A percentile compares a stretch with the other conserved stretches of the same genome.
These are phyloP conservation scores for Arthrobotrys iridis DNA, from an alignment of 2,329 filamentous ascomycete species.

Conservation along the genomic window DNA sequence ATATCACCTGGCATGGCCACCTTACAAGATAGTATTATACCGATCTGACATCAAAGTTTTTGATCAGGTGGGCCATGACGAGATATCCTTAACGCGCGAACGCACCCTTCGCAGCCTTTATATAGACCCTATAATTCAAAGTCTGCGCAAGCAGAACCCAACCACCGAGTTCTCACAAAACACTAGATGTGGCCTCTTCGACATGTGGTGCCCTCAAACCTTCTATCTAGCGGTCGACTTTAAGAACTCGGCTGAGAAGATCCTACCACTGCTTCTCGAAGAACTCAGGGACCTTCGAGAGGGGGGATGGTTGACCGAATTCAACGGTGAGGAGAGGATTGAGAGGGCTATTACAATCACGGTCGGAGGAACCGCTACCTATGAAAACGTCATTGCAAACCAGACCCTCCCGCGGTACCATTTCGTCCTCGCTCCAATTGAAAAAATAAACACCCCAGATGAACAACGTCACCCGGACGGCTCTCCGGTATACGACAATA, in stretches of 20 bases:
- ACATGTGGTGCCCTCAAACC: not conserved
- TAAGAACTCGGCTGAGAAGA: not conserved
- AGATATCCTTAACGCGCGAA: slow-evolving; percentile 66
- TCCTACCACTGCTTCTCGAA: not conserved
- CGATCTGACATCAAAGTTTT: no score
- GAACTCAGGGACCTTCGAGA: not conserved
- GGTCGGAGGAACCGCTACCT: not conserved
- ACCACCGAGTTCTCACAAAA: slow-evolving; percentile 62
- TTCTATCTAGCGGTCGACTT: not conserved
- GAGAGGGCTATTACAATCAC: not conserved
- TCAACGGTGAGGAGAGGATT: not conserved
- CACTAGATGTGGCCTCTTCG: slow-evolving; percentile 21
- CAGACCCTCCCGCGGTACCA: not conserved
- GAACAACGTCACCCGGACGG: not conserved
- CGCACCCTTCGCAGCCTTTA: slow-evolving; percentile 73
- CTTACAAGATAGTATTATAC: no score
- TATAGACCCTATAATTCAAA: slow-evolving; percentile 72
- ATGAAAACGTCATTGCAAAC: not conserved
- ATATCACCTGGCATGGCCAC: no score
- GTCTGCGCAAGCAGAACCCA: slow-evolving; percentile 67
- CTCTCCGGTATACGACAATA: not conserved
- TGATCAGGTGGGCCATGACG: slow-evolving; percentile 67
- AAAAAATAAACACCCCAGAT: not conserved
- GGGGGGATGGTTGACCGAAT: not conserved
- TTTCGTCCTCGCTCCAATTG: not conserved